Evolutionary conservation across 2,329 filamentous ascomycete species (phyloP).

Genomic region (Scopulariopsis brevicaulis): DNA sequence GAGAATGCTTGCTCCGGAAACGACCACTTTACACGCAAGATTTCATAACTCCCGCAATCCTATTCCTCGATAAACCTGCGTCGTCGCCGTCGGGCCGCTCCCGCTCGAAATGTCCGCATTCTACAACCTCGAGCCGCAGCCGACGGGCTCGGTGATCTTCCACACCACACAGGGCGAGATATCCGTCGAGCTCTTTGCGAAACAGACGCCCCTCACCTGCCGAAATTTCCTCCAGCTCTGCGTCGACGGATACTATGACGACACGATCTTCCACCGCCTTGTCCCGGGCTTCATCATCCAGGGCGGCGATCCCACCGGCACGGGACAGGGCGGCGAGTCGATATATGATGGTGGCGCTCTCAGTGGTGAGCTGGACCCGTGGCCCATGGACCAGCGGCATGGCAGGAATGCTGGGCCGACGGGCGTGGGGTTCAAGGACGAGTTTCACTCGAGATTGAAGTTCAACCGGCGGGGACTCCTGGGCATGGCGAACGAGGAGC

Average conservation of each 20-base stretch:
- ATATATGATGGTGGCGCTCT: slow-evolving; percentile 81
- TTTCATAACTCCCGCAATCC: not conserved
- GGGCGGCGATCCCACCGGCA: slow-evolving; percentile 88
- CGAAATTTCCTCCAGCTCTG: slow-evolving; percentile 95
- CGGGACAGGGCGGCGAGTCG: slow-evolving; percentile 80
- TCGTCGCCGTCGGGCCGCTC: not conserved
- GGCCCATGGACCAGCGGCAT: slow-evolving; percentile 55
- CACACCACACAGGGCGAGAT: slow-evolving; percentile 86
- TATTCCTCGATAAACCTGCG: not conserved
- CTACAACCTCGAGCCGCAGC: slow-evolving; percentile 86
- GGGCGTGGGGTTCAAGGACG: slow-evolving; percentile 61
- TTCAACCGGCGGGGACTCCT: slow-evolving; percentile 85
- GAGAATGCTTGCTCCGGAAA: not conserved
- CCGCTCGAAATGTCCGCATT: slow-evolving; percentile 60
- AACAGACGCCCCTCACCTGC: slow-evolving; percentile 81
- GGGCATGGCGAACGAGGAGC: slow-evolving; percentile 90
- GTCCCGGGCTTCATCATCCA: slow-evolving; percentile 89
- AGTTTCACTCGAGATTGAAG: slow-evolving; percentile 84
- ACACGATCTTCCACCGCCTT: slow-evolving; percentile 87
- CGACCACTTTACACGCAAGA: not conserved
- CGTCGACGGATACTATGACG: slow-evolving; percentile 89
- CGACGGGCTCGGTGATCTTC: slow-evolving; percentile 82
- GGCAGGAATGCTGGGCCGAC: slow-evolving; percentile 47
- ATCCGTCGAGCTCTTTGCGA: slow-evolving; percentile 85
- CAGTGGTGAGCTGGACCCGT: slow-evolving; percentile 60